Evolutionary conservation across 2,329 filamentous ascomycete species (phyloP), one percentile per base, ranked within the genome.

Genomic region (Byssothecium circinans): DNA sequence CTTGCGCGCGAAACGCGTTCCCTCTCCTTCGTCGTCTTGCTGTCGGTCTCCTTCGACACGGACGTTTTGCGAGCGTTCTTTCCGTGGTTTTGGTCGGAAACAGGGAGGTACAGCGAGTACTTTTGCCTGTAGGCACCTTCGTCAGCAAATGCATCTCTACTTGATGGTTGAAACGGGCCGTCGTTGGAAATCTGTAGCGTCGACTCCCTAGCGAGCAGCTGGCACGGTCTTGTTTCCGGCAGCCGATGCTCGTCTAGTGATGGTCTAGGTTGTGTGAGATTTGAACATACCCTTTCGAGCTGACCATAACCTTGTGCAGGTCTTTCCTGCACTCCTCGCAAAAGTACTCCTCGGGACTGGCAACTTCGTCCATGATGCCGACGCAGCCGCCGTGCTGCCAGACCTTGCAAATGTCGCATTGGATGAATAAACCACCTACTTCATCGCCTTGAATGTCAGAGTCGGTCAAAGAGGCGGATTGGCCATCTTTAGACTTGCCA

Each of bases 351-450:
- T 97, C 92, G 8, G 94, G 94, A 57, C 89, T 92, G 69, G 88
- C 86, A 59, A 89, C 87, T 72, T 96, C 92, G 59, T 94, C 94
- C 76, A 95, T 91, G 65, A 99, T 96, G 51, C 94, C 92, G 50
- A 99, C 92, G 67, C 94, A 99, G 51, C 91, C 92, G 63, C 94
- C 94, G 70, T 99, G 94, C 71, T 99, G 94, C 94, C 92, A 99
- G 54, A 97, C 94, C 70, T 95, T 95, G 78, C 94, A 99, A 56
- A 89, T 80, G 74, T 97, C 94, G 81, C 94, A 99, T 77, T 97
- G 92, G 58, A 99, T 91, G 74, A 96, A 99, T 73, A 97, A 87
- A 43, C 91, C 92, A 36, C 92, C 94, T 57, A 92, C 81, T 57
- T 97, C 92, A 64, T 96, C 91, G 25, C 60, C 63, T 56, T 62